Base-by-base conservation (phyloP, 441 rosid species). In the California macrophylla region DNA sequence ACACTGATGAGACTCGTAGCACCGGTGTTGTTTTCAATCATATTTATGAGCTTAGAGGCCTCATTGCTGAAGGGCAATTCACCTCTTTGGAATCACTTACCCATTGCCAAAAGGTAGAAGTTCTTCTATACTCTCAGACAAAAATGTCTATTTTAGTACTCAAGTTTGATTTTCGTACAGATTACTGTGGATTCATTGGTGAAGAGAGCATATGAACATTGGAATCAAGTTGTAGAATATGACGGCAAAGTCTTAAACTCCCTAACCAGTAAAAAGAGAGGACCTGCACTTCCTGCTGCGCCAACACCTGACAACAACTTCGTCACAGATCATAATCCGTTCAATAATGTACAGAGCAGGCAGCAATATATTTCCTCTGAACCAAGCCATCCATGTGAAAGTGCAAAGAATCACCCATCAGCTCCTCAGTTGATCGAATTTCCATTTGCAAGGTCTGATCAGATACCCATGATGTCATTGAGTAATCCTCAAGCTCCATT, bases 21-120 rank as follows among this genome's bases (percentile, higher is more conserved):
- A 67, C 69, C 5, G 58, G 71, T 3, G 93, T 93, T 12, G 52
- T 89, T 30, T 75, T 93, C 68, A 76, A 88, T 74, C 83, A 88
- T n/a, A 75, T 89, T 15, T 87, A 75, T 74, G 74, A 81, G 64
- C 72, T 87, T 3, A 56, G 78, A 1, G 85, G 80, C 56, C 92
- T 79, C 21, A 70, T 76, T 25, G 30, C 64, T 12, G 30, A 60
- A 60, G 29, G 30, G 1, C 64, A 60, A 6, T 60, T 60, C 32
- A 8, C 21, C 64, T 60, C 64, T 12, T 25, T 60, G 64, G 64
- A 60, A 24, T 60, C 64, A 3, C 64, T 60, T 25, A 60, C n/a
- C 32, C 64, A 60, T 26, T 4, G n/a, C 13, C 64, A 60, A 60
- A 60, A 60, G 64, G 64, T 60, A 60, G n/a, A 60, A 60, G n/a